A percentile compares a stretch with the other conserved stretches of the same genome.
Evolutionary conservation across 805 yeast genomes (phyloP).

Genomic region (Kockiozyma suomiensis): DNA sequence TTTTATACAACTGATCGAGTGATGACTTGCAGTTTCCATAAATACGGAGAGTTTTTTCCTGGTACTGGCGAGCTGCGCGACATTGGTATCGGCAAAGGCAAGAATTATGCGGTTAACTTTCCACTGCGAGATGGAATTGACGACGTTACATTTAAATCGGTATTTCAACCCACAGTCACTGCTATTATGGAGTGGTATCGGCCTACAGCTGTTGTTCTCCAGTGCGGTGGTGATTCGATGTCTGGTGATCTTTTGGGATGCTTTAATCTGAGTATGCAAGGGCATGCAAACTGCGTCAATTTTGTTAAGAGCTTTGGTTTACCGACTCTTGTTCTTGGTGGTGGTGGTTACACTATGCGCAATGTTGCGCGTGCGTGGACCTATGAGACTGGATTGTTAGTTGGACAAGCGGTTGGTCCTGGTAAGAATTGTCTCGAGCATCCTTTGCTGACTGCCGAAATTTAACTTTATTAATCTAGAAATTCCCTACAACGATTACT

Average conservation of each 20-base stretch:
- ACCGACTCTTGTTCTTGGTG: conserved; percentile 91
- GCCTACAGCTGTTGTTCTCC: conserved; percentile 92
- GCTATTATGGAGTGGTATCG: conserved; percentile 89
- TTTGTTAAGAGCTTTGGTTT: conserved; percentile 85
- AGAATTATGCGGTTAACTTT: conserved; percentile 83
- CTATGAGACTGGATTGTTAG: conserved; percentile 82
- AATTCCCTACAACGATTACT: conserved; percentile 91
- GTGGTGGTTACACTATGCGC: conserved; percentile 97
- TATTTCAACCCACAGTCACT: conserved; percentile 62
- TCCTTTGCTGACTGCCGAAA: not conserved
- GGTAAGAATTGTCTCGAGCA: too few species aligned
- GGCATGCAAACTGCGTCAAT: conserved; percentile 94
- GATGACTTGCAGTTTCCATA: conserved; percentile 95
- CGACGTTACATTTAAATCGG: conserved; percentile 86
- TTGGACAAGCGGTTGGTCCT: conserved; percentile 53
- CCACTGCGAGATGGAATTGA: conserved; percentile 95
- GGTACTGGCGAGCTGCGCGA: conserved; percentile 95
- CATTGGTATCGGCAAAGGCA: conserved; percentile 84
- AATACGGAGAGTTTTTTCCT: conserved; percentile 95
- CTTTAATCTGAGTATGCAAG: conserved; percentile 86
- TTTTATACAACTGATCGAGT: conserved; percentile 93
- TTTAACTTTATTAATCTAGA: conserved; percentile 50
- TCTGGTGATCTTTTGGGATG: conserved; percentile 94
- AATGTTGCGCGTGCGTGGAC: conserved; percentile 96
- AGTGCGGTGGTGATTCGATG: conserved; percentile 96